Percentiles rank a stretch among this genome's conserved stretches.
phyloP scores from a whole-genome alignment of 805 yeast genomes.

The Scheffersomyces stipitis region DNA sequence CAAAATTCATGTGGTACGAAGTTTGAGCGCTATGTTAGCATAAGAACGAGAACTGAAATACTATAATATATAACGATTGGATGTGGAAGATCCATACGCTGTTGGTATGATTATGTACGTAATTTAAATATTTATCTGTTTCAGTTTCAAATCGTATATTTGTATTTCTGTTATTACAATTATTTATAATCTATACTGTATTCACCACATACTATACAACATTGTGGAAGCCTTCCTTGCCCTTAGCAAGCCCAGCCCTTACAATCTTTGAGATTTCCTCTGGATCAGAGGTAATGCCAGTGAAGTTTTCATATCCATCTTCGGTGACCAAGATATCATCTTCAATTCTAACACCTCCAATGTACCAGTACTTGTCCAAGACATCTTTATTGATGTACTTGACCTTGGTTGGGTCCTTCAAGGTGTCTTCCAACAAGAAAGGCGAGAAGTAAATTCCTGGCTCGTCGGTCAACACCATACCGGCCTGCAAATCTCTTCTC shows the following conservation, averaged over 20 bases:
- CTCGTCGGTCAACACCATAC: slow-evolving; percentile 91
- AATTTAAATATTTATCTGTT: too few species aligned
- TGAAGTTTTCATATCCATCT: slow-evolving; percentile 76
- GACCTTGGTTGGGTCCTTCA: slow-evolving; percentile 46
- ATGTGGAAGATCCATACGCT: too few species aligned
- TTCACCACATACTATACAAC: slow-evolving; percentile 26
- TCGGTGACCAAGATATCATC: slow-evolving; percentile 84
- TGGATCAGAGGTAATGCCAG: slow-evolving; percentile 83
- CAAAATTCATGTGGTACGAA: too few species aligned
- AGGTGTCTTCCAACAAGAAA: slow-evolving; percentile 65
- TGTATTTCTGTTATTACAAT: too few species aligned
- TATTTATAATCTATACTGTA: too few species aligned
- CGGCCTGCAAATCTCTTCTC: slow-evolving; percentile 65
- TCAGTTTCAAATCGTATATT: too few species aligned
- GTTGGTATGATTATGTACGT: too few species aligned
- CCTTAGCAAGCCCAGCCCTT: slow-evolving; percentile 62
- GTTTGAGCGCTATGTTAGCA: too few species aligned
- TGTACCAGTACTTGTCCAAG: slow-evolving; percentile 73
- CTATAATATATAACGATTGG: too few species aligned
- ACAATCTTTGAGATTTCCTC: slow-evolving; percentile 78
- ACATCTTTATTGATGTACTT: slow-evolving; percentile 65
- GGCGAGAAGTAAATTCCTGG: slow-evolving; percentile 94
- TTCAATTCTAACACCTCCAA: slow-evolving; percentile 98
- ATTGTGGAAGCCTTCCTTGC: slow-evolving; percentile 63
- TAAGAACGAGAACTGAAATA: too few species aligned